Percentiles rank a stretch among this genome's conserved stretches.
Evolutionary conservation across 169 alveolate genomes (phyloP).

Genomic region (Cryptosporidium ryanae): DNA sequence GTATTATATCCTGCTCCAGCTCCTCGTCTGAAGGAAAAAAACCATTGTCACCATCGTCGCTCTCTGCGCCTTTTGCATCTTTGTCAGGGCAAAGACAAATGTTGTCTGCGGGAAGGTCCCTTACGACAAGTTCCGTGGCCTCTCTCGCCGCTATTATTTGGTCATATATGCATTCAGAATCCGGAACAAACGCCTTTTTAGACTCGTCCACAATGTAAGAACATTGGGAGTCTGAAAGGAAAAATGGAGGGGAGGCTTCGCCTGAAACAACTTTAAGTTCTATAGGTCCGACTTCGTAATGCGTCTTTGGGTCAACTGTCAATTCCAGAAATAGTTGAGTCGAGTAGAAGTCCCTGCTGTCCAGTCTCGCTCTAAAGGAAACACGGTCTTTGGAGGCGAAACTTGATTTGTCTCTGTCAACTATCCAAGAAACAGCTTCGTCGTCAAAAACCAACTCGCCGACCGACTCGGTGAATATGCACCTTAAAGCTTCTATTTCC

Average conservation of each 20-base stretch:
- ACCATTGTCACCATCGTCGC: neutral
- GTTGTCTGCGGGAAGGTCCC: conserved; percentile 17
- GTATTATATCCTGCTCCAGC: neutral
- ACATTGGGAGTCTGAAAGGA: conserved; percentile 49
- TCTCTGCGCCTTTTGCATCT: neutral
- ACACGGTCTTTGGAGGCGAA: neutral
- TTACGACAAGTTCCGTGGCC: conserved; percentile 27
- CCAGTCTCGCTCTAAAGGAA: conserved; percentile 8
- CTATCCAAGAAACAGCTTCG: conserved; percentile 20
- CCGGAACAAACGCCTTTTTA: conserved; percentile 17
- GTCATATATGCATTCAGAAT: conserved; percentile 49
- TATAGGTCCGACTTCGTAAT: conserved; percentile 10
- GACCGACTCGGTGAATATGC: conserved; percentile 4
- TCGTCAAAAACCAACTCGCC: conserved; percentile 12
- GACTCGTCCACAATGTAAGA: conserved; percentile 3
- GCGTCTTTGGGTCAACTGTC: conserved; percentile 16
- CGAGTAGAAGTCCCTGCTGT: conserved; percentile 27
- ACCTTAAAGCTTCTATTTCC: conserved; percentile 47
- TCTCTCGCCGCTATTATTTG: conserved; percentile 58
- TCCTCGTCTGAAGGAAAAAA: neutral
- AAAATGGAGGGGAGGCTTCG: conserved; percentile 17
- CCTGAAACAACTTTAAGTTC: conserved; percentile 1
- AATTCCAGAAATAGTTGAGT: conserved; percentile 29
- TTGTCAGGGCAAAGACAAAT: neutral
- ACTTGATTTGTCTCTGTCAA: neutral